Conservation (phyloP, 75 land plant species). For the Azolla pinnata region DNA sequence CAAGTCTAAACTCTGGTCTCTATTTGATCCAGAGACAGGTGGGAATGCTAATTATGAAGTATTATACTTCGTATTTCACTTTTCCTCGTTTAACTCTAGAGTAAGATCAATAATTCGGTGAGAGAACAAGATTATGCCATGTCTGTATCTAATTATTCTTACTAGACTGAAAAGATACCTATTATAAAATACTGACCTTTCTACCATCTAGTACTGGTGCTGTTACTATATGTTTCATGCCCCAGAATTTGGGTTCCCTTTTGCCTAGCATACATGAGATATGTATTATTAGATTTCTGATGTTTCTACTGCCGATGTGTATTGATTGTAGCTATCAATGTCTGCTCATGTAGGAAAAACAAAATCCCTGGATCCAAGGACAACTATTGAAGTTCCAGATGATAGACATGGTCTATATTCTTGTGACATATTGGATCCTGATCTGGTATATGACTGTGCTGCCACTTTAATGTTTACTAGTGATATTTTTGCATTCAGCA, state of each 20-base stretch:
- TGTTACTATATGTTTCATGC: no score
- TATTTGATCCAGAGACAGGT: slow-evolving; percentile 82
- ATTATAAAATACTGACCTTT: no score
- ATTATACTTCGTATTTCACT: background rate
- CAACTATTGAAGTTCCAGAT: slow-evolving; percentile 72
- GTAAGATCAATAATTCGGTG: background rate
- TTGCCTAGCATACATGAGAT: no score
- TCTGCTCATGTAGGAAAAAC: slow-evolving; percentile 54
- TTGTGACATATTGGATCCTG: slow-evolving; percentile 90
- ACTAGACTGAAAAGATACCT: no score
- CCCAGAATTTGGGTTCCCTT: no score
- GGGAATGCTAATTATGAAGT: background rate
- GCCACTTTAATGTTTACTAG: background rate
- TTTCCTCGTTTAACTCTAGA: background rate
- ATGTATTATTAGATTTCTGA: no score
- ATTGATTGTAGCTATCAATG: no score
- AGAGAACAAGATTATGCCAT: no score
- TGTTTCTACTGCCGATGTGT: no score
- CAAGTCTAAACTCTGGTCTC: slow-evolving; percentile 74
- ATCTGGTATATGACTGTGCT: slow-evolving; percentile 42
- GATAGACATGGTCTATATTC: slow-evolving; percentile 87
- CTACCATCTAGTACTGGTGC: no score
- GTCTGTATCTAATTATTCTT: no score
- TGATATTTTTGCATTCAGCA: background rate
- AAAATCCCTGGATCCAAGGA: slow-evolving; percentile 54